A percentile compares a stretch with the other conserved stretches of the same genome.
Conservation (phyloP, 176 grass and related monocot genomes). For the Oryza punctata region DNA sequence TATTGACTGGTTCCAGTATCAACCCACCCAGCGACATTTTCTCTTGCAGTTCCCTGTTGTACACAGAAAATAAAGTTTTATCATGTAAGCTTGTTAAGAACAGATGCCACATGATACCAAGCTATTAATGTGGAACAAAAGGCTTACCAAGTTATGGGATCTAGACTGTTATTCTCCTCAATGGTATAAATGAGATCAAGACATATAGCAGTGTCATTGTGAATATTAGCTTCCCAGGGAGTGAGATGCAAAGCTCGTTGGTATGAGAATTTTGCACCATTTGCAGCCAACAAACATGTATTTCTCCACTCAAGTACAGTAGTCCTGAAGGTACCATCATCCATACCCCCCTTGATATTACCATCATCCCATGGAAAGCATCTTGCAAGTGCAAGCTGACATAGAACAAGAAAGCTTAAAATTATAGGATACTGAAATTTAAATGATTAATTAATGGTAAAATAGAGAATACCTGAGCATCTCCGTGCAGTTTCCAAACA, state of each 20-base stretch:
- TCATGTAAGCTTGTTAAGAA: slow-evolving; percentile 24
- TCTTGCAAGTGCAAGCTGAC: slow-evolving; percentile 74
- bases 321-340: slow-evolving; percentile 58
- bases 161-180: slow-evolving; percentile 34
- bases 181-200: slow-evolving; percentile 73
- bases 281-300: slow-evolving; percentile 58
- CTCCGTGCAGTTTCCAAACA: slow-evolving; percentile 90
- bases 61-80: slow-evolving; percentile 45
- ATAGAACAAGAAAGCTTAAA: slow-evolving; percentile 32
- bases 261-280: slow-evolving; percentile 76
- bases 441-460: neutral
- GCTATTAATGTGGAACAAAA: slow-evolving; percentile 2
- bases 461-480: slow-evolving; percentile 58
- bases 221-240: slow-evolving; percentile 95
- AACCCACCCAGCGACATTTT: slow-evolving; percentile 87
- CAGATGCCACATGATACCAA: slow-evolving; percentile 21
- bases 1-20: slow-evolving; percentile 74
- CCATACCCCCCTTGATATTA: slow-evolving; percentile 37
- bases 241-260: slow-evolving; percentile 67
- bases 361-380: slow-evolving; percentile 79
- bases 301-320: slow-evolving; percentile 73
- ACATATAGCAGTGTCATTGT: slow-evolving; percentile 76
- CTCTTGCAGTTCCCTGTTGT: slow-evolving; percentile 77
- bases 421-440: slow-evolving; percentile 32
- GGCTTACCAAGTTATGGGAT: slow-evolving; percentile 64